Percentiles rank a stretch among this genome's conserved stretches.
phyloP scores from a whole-genome alignment of 805 yeast genomes.

The Lachancea fermentati region DNA sequence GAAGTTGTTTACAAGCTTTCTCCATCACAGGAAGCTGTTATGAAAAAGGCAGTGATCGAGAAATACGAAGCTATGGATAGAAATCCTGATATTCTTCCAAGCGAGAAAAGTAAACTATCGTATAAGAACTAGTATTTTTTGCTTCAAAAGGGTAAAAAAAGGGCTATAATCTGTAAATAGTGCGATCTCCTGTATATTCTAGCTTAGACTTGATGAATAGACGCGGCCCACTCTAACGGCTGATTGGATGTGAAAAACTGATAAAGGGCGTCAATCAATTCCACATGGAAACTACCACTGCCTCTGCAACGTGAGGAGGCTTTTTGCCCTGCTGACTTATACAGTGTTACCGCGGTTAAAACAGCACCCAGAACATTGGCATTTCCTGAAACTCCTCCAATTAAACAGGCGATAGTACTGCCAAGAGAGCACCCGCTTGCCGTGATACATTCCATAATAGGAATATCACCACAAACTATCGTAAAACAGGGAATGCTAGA shows the following conservation, averaged over 20 bases:
- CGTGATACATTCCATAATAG: slow-evolving; percentile 60
- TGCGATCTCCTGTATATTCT: background rate
- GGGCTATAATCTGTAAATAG: slow-evolving; percentile 6
- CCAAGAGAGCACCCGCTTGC: slow-evolving; percentile 86
- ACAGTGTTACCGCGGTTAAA: slow-evolving; percentile 48
- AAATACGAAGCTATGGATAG: slow-evolving; percentile 47
- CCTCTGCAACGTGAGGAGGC: slow-evolving; percentile 43
- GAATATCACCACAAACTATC: slow-evolving; percentile 51
- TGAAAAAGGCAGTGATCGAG: slow-evolving; percentile 44
- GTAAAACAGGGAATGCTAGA: slow-evolving; percentile 28
- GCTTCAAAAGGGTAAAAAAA: background rate
- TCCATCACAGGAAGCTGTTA: slow-evolving; percentile 51
- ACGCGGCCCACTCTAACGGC: slow-evolving; percentile 11
- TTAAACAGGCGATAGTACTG: slow-evolving; percentile 55
- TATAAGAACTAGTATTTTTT: slow-evolving; percentile 38
- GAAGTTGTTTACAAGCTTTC: slow-evolving; percentile 70
- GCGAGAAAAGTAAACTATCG: slow-evolving; percentile 49
- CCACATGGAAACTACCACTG: slow-evolving; percentile 29
- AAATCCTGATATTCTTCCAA: slow-evolving; percentile 46
- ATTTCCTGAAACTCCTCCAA: slow-evolving; percentile 40
- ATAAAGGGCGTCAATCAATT: slow-evolving; percentile 28
- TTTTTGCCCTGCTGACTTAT: slow-evolving; percentile 54
- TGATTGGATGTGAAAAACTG: slow-evolving; percentile 20
- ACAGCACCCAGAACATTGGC: slow-evolving; percentile 41
- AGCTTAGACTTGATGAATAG: background rate